Percentiles rank a stretch among this genome's conserved stretches.
Conservation (phyloP, 768 basidiomycete genomes). For the Amanita pallidorosea region DNA sequence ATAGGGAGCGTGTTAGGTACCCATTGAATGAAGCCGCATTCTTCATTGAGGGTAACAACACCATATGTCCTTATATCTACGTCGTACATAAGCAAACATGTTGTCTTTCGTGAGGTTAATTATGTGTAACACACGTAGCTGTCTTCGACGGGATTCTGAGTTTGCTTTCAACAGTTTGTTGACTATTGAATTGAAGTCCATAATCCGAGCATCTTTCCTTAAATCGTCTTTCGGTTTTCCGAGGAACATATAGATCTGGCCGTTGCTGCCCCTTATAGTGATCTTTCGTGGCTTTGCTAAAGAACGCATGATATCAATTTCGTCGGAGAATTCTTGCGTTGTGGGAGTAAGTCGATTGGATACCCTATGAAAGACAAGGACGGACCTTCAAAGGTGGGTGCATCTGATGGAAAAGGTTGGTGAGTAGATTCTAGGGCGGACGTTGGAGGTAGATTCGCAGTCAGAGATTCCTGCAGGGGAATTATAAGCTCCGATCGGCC, state of each 20-base stretch:
- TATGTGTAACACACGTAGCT: conserved; percentile 56
- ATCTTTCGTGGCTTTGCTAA: conserved; percentile 88
- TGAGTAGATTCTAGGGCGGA: conserved; percentile 50
- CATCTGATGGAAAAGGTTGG: conserved; percentile 69
- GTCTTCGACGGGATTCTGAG: conserved; percentile 83
- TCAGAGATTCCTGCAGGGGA: conserved; percentile 88
- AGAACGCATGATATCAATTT: conserved; percentile 86
- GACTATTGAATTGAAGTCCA: conserved; percentile 98
- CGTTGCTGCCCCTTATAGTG: conserved; percentile 73
- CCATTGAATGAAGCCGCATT: conserved; percentile 98
- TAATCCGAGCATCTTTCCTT: conserved; percentile 91
- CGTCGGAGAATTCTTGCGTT: conserved; percentile 60
- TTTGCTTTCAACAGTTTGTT: conserved; percentile 92
- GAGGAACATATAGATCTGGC: conserved; percentile 79
- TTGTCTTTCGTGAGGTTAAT: background rate
- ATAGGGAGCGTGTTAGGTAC: conserved; percentile 86
- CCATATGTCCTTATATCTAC: conserved; percentile 95
- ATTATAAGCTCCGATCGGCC: conserved; percentile 69
- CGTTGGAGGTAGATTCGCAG: conserved; percentile 74
- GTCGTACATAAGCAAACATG: background rate
- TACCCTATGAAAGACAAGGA: background rate
- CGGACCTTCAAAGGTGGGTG: conserved; percentile 71
- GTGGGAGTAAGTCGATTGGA: background rate
- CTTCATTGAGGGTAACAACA: conserved; percentile 96
- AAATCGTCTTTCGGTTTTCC: conserved; percentile 97